Evolutionary conservation across 148 eudicot genomes (phyloP).

Genomic region (Persicaria maculosa): DNA sequence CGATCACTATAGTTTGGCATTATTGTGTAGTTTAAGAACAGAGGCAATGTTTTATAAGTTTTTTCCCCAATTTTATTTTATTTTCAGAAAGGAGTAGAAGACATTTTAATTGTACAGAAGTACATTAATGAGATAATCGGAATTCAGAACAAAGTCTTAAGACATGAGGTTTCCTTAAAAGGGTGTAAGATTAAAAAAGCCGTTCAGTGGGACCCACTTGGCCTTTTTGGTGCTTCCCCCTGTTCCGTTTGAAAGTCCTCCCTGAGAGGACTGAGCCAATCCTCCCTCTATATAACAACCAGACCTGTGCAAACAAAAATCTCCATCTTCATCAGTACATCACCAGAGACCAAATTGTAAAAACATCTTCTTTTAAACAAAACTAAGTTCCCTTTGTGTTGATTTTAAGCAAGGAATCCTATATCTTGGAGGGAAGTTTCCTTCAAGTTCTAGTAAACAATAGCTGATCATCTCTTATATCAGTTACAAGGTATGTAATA

Average conservation of each 20-base stretch:
- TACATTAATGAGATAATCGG: not conserved
- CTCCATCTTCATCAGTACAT: not conserved
- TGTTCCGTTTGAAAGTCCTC: not conserved
- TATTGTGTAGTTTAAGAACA: not conserved
- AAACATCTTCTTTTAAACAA: too few species aligned
- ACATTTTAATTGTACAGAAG: not conserved
- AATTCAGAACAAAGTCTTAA: not conserved
- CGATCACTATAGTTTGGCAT: not conserved
- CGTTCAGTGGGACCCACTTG: not conserved
- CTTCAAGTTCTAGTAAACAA: too few species aligned
- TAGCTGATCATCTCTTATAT: too few species aligned
- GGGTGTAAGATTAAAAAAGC: not conserved
- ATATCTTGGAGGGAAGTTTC: not conserved
- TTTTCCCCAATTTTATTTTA: not conserved
- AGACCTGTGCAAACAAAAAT: not conserved
- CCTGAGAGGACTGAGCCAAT: not conserved
- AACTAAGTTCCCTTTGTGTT: not conserved
- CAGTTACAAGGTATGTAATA: not conserved
- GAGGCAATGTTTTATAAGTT: not conserved
- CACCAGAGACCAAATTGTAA: not conserved
- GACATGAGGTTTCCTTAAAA: conserved; percentile 1
- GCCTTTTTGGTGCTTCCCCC: not conserved
- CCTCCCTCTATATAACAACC: not conserved
- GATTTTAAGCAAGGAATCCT: not conserved
- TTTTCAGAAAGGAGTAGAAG: not conserved